Base-by-base conservation (phyloP, 1,139 yeast genomes). In the Trichomonascaceae sp. region DNA sequence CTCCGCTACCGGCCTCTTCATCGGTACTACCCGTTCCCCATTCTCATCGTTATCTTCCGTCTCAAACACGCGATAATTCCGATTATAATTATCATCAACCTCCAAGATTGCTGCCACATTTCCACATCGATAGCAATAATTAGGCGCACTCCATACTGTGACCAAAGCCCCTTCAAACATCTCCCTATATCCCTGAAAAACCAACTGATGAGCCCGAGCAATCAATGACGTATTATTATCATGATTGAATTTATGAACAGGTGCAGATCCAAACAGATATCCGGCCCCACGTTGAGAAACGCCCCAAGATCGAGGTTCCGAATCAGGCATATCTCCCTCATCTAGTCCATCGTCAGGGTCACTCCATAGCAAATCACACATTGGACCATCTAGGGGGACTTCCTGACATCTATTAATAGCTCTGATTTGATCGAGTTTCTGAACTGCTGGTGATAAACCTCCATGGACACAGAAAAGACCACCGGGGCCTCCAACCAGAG, bases 261-360 rank as follows among this genome's bases (percentile, higher is more conserved):
- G 96, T 64, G 83, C 76, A 71, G 84, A 79, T 63, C 98, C 88
- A 78, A 93, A 84, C 67, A 95, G 76, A 79, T 87, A 93, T 55
- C 99, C 99, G 43, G 99, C 99, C 62, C 99, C 99, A 70, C 99
- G 82, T 59, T 99, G 97, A 51, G 96, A 87, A 58, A 93, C 83
- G 19, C 96, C 95, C 98, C 98, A 93, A 49, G 67, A 59, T 17
- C 45, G 36, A 4, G 51, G 47, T 18, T 38, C 47, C 17, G 41
- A 30, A 19, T 15, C 47, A n/a, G 51, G 30, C 15, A 43, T 17
- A 3, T 32, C 15, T 22, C 24, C 36, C 3, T 46, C 57, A 44
- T 66, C 68, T 39, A 67, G 55, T 12, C 66, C 84, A 77, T 77
- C 96, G 66, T 93, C 99, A 1, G 99, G 99, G 66, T 93, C 99